Conservation (phyloP, 495 filamentous ascomycete species). For the Poronia punctata region DNA sequence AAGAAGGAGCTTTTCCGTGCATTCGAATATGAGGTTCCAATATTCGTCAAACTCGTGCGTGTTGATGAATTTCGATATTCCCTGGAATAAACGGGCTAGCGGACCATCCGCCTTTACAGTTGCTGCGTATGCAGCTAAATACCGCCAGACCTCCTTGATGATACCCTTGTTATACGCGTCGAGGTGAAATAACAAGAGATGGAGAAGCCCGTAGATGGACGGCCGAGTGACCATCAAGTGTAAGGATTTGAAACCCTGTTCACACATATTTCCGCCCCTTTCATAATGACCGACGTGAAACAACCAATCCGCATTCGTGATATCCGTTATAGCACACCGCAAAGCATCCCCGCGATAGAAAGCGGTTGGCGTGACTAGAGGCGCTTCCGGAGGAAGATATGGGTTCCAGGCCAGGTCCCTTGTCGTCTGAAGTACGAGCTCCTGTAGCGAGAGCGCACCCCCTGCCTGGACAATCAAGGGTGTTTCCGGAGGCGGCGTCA, state of each 20-base stretch:
- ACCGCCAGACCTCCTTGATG: slow-evolving; percentile 26
- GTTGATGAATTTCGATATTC: slow-evolving; percentile 21
- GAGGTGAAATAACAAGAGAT: slow-evolving; percentile 22
- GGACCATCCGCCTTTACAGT: slow-evolving; percentile 16
- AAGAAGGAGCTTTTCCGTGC: slow-evolving; percentile 21
- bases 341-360: slow-evolving; percentile 23
- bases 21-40: slow-evolving; percentile 26
- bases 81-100: slow-evolving; percentile 21
- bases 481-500: slow-evolving; percentile 27
- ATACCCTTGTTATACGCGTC: slow-evolving; percentile 24
- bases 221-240: slow-evolving; percentile 22
- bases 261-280: slow-evolving; percentile 24
- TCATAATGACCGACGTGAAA: slow-evolving; percentile 23
- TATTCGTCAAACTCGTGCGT: slow-evolving; percentile 26
- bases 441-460: slow-evolving; percentile 21
- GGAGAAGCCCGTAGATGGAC: slow-evolving; percentile 24
- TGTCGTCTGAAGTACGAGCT: slow-evolving; percentile 23
- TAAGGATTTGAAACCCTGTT: slow-evolving; percentile 21
- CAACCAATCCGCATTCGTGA: slow-evolving; percentile 27
- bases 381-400: slow-evolving; percentile 21
- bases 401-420: slow-evolving; percentile 26
- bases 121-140: slow-evolving; percentile 22
- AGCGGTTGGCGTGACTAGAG: slow-evolving; percentile 19
- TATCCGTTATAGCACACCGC: slow-evolving; percentile 26
- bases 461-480: slow-evolving; percentile 16